Percentiles rank a stretch among this genome's conserved stretches.
Conservation (phyloP, 164 flowering plant genomes). For the Liriodendron chinense region DNA sequence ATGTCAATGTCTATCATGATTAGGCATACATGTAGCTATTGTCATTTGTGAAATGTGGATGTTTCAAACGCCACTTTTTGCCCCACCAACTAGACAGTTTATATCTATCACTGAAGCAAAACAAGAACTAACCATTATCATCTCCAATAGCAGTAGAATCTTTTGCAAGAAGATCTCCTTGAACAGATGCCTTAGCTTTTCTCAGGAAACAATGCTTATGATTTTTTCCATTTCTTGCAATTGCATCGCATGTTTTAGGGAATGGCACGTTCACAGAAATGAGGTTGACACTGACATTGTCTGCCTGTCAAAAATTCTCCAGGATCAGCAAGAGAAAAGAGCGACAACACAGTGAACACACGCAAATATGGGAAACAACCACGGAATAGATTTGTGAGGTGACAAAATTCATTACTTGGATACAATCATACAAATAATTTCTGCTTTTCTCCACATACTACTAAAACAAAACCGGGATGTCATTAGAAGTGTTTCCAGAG, state of each 20-base stretch:
- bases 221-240: neutral
- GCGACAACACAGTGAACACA: neutral
- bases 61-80: neutral
- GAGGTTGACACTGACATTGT: neutral
- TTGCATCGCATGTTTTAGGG: neutral
- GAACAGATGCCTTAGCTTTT: neutral
- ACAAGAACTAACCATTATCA: neutral
- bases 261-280: neutral
- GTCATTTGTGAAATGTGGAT: neutral
- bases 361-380: neutral
- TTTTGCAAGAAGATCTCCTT: slow-evolving; percentile 2
- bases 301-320: neutral
- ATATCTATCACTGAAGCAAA: neutral
- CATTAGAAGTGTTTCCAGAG: no score
- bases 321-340: neutral
- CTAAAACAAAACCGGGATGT: no score
- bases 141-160: neutral
- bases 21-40: neutral
- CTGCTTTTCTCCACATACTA: neutral
- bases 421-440: no score
- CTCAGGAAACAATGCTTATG: neutral
- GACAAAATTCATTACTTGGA: no score
- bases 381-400: neutral
- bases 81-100: neutral
- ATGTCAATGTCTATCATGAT: neutral